Conservation (phyloP, 768 basidiomycete species). For the Lanmaoa pseudosensibilis region DNA sequence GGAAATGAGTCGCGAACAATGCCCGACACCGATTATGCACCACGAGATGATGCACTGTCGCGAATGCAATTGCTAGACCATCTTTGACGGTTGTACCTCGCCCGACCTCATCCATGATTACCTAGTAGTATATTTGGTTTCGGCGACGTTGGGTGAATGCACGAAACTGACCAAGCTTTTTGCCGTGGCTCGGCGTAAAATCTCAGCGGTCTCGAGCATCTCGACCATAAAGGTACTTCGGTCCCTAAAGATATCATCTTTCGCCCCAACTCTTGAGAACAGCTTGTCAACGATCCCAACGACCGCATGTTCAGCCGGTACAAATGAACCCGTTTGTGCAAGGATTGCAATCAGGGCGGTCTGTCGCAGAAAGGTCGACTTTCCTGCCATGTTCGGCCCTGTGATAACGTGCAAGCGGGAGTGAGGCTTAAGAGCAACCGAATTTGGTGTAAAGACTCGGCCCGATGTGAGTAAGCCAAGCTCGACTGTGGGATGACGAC, state of each 20-base stretch:
- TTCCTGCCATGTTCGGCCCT: slow-evolving; percentile 95
- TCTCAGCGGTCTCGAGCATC: slow-evolving; percentile 92
- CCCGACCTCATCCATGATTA: slow-evolving; percentile 99
- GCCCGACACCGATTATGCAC: slow-evolving; percentile 72
- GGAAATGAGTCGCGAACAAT: slow-evolving; percentile 99
- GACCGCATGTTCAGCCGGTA: slow-evolving; percentile 79
- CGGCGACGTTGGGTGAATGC: neutral
- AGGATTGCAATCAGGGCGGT: slow-evolving; percentile 86
- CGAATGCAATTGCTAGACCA: slow-evolving; percentile 92
- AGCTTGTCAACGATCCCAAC: slow-evolving; percentile 89
- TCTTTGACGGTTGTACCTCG: slow-evolving; percentile 91
- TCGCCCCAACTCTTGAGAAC: slow-evolving; percentile 93
- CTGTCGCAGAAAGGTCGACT: slow-evolving; percentile 91
- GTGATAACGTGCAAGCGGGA: slow-evolving; percentile 83
- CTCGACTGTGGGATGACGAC: slow-evolving; percentile 93
- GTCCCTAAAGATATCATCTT: slow-evolving; percentile 92
- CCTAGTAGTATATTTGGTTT: slow-evolving; percentile 43
- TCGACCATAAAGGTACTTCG: slow-evolving; percentile 98
- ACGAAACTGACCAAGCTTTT: slow-evolving; percentile 67
- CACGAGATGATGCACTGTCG: slow-evolving; percentile 79
- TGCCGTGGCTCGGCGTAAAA: slow-evolving; percentile 79
- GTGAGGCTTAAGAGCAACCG: slow-evolving; percentile 55
- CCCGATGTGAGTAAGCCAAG: slow-evolving; percentile 73
- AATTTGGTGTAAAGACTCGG: slow-evolving; percentile 84
- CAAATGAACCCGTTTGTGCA: slow-evolving; percentile 91